These are phyloP conservation scores for Nannochloropsis oceanica DNA, from an alignment of 108 stramenopile genomes.

Conservation along the genomic window DNA sequence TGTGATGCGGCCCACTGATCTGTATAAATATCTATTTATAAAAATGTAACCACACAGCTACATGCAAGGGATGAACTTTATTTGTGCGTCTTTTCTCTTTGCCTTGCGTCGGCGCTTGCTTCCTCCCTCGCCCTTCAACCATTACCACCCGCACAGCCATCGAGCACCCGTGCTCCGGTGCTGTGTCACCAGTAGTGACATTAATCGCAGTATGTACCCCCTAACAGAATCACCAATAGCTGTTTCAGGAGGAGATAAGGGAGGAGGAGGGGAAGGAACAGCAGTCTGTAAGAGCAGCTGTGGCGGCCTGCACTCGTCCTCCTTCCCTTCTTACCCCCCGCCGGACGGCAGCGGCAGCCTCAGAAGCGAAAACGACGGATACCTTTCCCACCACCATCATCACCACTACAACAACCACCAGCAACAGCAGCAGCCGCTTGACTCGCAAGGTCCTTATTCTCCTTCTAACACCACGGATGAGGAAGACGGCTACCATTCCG, in stretches of 20 bases:
- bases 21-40: background rate
- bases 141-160: background rate
- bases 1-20: background rate
- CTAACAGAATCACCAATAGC: no score
- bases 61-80: constrained; percentile 15
- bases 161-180: no score
- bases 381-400: background rate
- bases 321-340: background rate
- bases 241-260: no score
- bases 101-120: background rate
- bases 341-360: background rate
- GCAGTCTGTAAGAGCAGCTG: no score
- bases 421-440: background rate
- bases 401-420: background rate
- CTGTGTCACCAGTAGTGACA: no score
- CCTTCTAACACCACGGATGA: background rate
- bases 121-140: background rate
- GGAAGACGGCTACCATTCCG: background rate
- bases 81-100: background rate
- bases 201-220: no score
- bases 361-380: background rate
- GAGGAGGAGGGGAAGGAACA: no score
- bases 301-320: no score
- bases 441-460: background rate
- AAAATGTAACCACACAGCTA: background rate